Evolutionary conservation across 225 moss, liverwort and hornwort genomes (phyloP), one percentile per base, ranked within the genome.

Genomic region (Marchantia paleacea): DNA sequence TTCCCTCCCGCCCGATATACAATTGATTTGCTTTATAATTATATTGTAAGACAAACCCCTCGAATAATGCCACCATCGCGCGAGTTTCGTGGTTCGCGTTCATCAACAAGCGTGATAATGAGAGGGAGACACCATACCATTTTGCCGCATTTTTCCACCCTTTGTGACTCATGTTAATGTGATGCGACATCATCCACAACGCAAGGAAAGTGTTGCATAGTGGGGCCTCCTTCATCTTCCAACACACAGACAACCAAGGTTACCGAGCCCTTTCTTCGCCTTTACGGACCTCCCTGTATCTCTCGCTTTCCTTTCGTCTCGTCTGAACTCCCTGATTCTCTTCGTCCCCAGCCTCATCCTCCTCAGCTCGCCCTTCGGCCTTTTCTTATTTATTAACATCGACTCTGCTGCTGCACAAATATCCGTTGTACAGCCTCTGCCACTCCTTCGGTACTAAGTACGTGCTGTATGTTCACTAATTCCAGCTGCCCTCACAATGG

Each of bases 91-190:
- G 47, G 66, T 26, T 70, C 48, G 47, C 47, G 47, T 47, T 48
- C 69, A 48, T 70, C 47, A 70, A 48, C 39, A 26, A 39, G 14
- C 7, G 48, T 70, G 69, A 70, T 70, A 49, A 70, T 70, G 69
- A 70, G 48, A 18, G 39, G 19, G 26, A 1, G 69, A 70, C 39
- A 39, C 39, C 39, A 39, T 39, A 2, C 19, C 69, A 70, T 7
- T 48, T 48, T 48, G 7, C 69, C 47, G 48, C 15, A 70, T 70
- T 48, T 49, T 48, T 26, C 48, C 3, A 19, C 69, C 69, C 47
- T 48, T 2, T 49, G 48, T 70, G 69, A 70, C 69, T 70, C 69
- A 70, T 48, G 39, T 70, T 70, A 18, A 18, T 18, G 47, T 49
- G 69, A 70, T 47, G 47, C 0, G 16, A 48, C 69, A 70, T 70